A percentile compares a stretch with the other conserved stretches of the same genome.
phyloP scores from a whole-genome alignment of 805 yeast genomes.

The Debaryomyces maramus region DNA sequence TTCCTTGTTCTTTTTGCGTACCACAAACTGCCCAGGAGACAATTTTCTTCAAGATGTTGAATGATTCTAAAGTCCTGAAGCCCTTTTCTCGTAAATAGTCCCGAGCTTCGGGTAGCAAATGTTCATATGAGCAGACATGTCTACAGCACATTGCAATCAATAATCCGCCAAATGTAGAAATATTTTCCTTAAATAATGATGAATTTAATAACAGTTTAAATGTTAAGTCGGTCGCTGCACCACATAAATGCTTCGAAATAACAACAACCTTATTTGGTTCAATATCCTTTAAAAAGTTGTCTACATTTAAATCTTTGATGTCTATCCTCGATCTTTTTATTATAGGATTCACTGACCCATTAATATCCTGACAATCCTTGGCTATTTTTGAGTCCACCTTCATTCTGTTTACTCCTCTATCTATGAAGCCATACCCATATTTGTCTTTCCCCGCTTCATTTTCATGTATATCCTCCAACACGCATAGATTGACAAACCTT shows the following conservation, averaged over 20 bases:
- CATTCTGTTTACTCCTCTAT: constrained; percentile 74
- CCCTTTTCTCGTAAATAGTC: constrained; percentile 37
- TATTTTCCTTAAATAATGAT: constrained; percentile 15
- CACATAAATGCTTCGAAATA: constrained; percentile 88
- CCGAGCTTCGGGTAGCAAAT: constrained; percentile 50
- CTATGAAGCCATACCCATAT: constrained; percentile 61
- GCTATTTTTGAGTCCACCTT: constrained; percentile 71
- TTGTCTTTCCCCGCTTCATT: background rate
- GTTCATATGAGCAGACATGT: constrained; percentile 70
- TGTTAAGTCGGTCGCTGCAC: constrained; percentile 90
- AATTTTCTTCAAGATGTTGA: constrained; percentile 55
- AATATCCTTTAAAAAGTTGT: constrained; percentile 36
- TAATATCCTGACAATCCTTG: constrained; percentile 46
- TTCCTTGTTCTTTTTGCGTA: constrained; percentile 37
- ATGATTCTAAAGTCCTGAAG: constrained; percentile 34
- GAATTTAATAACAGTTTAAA: constrained; percentile 58
- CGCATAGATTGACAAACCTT: constrained; percentile 52
- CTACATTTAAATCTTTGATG: constrained; percentile 70
- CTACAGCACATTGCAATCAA: constrained; percentile 93
- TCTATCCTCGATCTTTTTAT: constrained; percentile 65
- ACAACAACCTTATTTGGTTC: constrained; percentile 44
- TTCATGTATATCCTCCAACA: constrained; percentile 20
- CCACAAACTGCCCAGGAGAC: constrained; percentile 93
- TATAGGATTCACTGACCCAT: constrained; percentile 20
- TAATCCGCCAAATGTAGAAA: constrained; percentile 48